Evolutionary conservation across 2,329 filamentous ascomycete genomes (phyloP).

Genomic region (Aureobasidium namibiae): DNA sequence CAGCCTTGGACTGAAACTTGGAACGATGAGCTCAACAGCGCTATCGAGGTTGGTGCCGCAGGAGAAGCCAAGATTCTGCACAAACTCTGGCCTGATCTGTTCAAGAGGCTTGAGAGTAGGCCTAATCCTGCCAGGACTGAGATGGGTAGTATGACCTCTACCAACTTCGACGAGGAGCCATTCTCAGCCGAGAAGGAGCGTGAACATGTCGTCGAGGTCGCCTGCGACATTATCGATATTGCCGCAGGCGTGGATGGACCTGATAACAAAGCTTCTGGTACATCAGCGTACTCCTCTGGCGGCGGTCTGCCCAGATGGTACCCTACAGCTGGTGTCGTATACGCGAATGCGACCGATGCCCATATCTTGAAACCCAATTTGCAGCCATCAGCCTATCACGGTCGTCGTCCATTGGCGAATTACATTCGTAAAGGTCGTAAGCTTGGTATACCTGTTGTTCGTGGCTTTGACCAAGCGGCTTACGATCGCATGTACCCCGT

Average conservation of each 20-base stretch:
- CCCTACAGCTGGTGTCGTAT: slow-evolving; percentile 73
- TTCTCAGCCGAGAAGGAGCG: slow-evolving; percentile 37
- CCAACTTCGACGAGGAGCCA: slow-evolving; percentile 23
- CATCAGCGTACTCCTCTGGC: slow-evolving; percentile 33
- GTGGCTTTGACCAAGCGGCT: slow-evolving; percentile 70
- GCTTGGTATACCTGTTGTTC: slow-evolving; percentile 78
- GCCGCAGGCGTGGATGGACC: slow-evolving; percentile 36
- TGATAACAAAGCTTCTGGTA: slow-evolving; percentile 42
- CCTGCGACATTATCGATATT: slow-evolving; percentile 41
- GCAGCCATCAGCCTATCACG: slow-evolving; percentile 77
- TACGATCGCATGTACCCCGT: slow-evolving; percentile 68
- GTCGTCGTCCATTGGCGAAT: slow-evolving; percentile 69
- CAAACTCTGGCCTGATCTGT: slow-evolving; percentile 67
- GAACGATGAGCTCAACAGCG: slow-evolving; percentile 83
- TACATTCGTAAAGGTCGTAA: slow-evolving; percentile 71
- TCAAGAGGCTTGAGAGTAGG: slow-evolving; percentile 42
- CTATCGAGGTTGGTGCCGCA: slow-evolving; percentile 77
- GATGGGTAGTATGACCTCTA: slow-evolving; percentile 4
- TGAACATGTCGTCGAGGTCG: slow-evolving; percentile 35
- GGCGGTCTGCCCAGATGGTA: slow-evolving; percentile 50
- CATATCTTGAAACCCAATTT: slow-evolving; percentile 81
- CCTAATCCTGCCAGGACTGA: slow-evolving; percentile 28
- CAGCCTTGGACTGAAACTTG: slow-evolving; percentile 87
- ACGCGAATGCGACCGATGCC: slow-evolving; percentile 66
- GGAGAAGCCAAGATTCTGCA: slow-evolving; percentile 89